These are phyloP conservation scores for Moesziomyces aphidis DNA, from an alignment of 1,284 basidiomycete species.

Conservation along the genomic window DNA sequence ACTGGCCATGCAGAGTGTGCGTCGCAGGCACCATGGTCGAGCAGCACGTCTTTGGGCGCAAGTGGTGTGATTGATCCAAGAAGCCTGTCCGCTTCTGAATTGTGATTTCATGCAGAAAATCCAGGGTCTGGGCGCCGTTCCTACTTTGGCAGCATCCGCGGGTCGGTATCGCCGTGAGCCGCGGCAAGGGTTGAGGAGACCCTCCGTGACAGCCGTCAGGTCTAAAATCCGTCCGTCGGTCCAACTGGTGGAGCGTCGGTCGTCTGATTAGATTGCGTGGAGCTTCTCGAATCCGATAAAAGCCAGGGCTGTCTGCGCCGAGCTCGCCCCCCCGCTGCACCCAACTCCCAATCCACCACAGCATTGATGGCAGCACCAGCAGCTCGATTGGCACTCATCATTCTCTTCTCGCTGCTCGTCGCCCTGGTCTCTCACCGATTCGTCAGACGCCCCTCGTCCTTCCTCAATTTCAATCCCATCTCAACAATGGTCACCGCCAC, in stretches of 20 bases:
- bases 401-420: constrained; percentile 13
- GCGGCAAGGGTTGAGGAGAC: constrained; percentile 2
- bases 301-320: neutral
- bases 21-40: too few relatives aligned
- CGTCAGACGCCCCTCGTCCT: neutral
- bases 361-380: constrained; percentile 8
- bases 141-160: constrained; percentile 1
- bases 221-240: neutral
- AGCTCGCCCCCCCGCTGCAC: too few relatives aligned
- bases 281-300: neutral
- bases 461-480: neutral
- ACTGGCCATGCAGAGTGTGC: too few relatives aligned
- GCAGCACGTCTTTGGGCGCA: too few relatives aligned
- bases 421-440: constrained; percentile 9
- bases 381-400: constrained; percentile 3
- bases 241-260: too few relatives aligned
- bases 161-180: constrained; percentile 2
- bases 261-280: neutral
- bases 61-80: neutral
- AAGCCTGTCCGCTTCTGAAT: neutral
- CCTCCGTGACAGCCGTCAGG: constrained; percentile 2
- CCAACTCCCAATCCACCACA: neutral
- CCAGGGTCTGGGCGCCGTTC: neutral
- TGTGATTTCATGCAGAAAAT: neutral
- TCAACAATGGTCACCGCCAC: constrained; percentile 13